Conservation (phyloP, 768 basidiomycete genomes). For the Dendrothele bispora region DNA sequence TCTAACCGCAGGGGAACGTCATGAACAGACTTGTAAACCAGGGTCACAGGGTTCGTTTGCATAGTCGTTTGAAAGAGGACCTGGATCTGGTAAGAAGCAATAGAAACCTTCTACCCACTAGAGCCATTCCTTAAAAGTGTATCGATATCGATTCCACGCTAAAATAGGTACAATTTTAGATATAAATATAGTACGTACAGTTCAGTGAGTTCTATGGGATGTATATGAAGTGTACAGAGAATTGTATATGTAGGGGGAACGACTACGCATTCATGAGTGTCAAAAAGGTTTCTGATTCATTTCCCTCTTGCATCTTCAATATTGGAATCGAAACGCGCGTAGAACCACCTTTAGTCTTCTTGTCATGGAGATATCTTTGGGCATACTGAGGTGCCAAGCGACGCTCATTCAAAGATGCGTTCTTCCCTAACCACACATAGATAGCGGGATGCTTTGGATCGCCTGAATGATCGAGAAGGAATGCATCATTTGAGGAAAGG, state of each 20-base stretch:
- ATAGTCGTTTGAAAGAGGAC: too few relatives aligned
- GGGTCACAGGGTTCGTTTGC: too few relatives aligned
- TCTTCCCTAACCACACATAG: conserved; percentile 60
- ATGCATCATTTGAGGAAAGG: conserved; percentile 50
- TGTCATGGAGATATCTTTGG: conserved; percentile 49
- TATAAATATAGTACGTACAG: background rate
- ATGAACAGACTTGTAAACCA: background rate
- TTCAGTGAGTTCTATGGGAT: too few relatives aligned
- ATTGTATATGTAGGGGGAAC: background rate
- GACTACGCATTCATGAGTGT: conserved; percentile 25
- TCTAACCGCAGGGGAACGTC: background rate
- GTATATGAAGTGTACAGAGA: too few relatives aligned
- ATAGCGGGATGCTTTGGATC: conserved; percentile 38
- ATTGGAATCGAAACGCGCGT: conserved; percentile 36
- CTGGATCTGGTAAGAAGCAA: too few relatives aligned
- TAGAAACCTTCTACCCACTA: background rate
- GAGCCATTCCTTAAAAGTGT: background rate
- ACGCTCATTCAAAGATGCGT: conserved; percentile 45
- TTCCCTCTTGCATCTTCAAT: conserved; percentile 55
- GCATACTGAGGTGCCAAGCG: conserved; percentile 57
- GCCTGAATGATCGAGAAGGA: conserved; percentile 47
- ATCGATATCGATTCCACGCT: background rate
- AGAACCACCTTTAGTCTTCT: conserved; percentile 19
- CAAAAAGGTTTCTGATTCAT: conserved; percentile 49
- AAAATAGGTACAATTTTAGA: background rate